Conservation (phyloP, 305 asterid genomes). For the Fraxinus nigra region DNA sequence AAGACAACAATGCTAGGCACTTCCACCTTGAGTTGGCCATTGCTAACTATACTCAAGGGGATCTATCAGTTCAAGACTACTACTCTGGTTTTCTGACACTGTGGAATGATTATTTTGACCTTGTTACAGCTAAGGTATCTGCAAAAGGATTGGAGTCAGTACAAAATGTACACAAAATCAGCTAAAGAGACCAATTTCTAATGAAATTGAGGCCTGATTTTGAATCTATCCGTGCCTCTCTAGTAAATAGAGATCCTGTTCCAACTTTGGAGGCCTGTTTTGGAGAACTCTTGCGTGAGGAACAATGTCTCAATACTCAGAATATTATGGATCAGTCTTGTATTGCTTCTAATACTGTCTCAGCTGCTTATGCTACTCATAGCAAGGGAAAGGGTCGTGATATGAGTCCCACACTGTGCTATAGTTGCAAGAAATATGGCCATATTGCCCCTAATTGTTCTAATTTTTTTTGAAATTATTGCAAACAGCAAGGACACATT, state of each 20-base stretch:
- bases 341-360: neutral
- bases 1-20: neutral
- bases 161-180: neutral
- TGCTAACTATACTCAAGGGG: neutral
- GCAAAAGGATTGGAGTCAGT: neutral
- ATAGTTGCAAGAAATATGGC: neutral
- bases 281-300: neutral
- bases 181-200: neutral
- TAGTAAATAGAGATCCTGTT: slow-evolving; percentile 3
- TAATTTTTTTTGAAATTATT: neutral
- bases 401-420: neutral
- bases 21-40: neutral
- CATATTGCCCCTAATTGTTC: neutral
- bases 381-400: neutral
- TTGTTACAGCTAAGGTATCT: neutral
- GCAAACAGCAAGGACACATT: neutral
- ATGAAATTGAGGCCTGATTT: neutral
- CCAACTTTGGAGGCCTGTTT: neutral
- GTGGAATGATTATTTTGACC: neutral
- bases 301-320: neutral
- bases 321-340: neutral
- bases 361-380: neutral
- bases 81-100: neutral
- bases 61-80: neutral
- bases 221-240: neutral